Evolutionary conservation across 202 grass and related monocot genomes (phyloP), one percentile per base, ranked within the genome.

Genomic region (Carex sylvatica): DNA sequence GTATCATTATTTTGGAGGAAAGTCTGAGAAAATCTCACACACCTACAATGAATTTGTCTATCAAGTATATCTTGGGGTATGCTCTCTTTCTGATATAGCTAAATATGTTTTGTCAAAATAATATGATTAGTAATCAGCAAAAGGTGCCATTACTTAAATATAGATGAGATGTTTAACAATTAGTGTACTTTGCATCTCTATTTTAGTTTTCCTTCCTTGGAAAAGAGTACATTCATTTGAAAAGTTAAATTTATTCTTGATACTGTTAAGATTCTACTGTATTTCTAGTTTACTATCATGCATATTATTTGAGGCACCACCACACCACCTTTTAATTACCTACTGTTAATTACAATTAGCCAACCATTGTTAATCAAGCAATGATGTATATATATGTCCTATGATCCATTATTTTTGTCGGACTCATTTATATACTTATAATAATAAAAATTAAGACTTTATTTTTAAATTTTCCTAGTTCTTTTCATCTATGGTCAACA

Each of bases 1-100:
- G 11, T 97, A 87, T 53, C 18, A 80, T 5, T 83, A 83, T 13
- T 55, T 14, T 9, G 70, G 70, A 28, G n/a, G 4, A 5, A 0
- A 0, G 2, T 51, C 42, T 6, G 40, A 14, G 4, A 24, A 24
- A 4, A 35, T 3, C 81, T 79, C 78, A 0, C 28, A 55, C 0
- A 91, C 94, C 6, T 94, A 92, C 20, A 87, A 94, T 0, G 15
- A 81, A 3, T 38, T 97, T 3, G 90, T 97, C 19, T 7, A 46
- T 0, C 79, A 52, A 82, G 67, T 97, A 9, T n/a, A 40, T 10
- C 3, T 54, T 0, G 5, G 85, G 83, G 85, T 91, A 5, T 72
- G 84, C 4, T 35, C 33, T 35, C 33, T 4, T 35, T 35, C 3
- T 35, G 33, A 4, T 35, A 35, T 35, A 35, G 33, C 3, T 49